Evolutionary conservation across 345 rosid species (phyloP).

Genomic region (Sisymbrium irio): DNA sequence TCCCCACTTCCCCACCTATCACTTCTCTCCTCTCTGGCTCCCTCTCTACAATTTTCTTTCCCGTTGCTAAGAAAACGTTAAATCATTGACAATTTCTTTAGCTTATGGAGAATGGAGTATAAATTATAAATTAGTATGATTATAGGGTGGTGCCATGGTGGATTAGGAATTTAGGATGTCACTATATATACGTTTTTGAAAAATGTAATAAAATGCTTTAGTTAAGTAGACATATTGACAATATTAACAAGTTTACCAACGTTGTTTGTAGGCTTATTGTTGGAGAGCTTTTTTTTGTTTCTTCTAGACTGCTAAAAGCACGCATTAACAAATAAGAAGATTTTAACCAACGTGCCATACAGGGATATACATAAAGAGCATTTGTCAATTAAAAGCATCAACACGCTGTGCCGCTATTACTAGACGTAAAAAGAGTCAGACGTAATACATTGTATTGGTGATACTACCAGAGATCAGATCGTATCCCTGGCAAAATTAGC

Average conservation of each 20-base stretch:
- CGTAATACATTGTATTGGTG: not conserved
- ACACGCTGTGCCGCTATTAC: not conserved
- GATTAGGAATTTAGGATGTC: slow-evolving; percentile 8
- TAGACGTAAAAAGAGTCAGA: not conserved
- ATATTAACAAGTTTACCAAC: not conserved
- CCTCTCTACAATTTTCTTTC: not conserved
- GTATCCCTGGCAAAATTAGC: not conserved
- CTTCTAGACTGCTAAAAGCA: no score
- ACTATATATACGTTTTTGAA: not conserved
- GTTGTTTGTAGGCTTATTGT: not conserved
- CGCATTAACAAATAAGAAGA: not conserved
- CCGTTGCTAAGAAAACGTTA: slow-evolving; percentile 2
- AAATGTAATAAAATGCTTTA: not conserved
- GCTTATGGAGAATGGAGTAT: no score
- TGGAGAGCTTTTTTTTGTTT: not conserved
- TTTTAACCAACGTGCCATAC: not conserved
- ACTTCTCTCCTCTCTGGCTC: not conserved
- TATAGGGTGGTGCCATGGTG: not conserved
- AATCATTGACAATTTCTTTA: not conserved
- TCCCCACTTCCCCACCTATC: slow-evolving; percentile 32
- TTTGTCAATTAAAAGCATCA: not conserved
- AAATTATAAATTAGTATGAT: not conserved
- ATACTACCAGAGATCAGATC: not conserved
- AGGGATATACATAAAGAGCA: not conserved
- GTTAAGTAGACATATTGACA: not conserved